Percentiles rank a stretch among this genome's conserved stretches.
phyloP scores from a whole-genome alignment of 352 stramenopile genomes.

The Globisporangium emineosum region DNA sequence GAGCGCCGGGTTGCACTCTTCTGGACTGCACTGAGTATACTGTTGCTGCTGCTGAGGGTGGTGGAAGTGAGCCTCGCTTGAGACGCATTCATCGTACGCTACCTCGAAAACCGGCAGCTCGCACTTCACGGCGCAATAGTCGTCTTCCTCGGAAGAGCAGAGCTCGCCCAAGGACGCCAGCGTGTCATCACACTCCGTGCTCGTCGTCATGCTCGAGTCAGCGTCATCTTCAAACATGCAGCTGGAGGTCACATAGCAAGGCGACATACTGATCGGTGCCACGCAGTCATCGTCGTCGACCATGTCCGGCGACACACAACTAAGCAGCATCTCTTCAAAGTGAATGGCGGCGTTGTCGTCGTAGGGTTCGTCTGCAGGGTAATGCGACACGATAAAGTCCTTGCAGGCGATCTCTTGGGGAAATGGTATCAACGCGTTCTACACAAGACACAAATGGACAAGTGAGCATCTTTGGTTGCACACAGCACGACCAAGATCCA shows the following conservation, averaged over 20 bases:
- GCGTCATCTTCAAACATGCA: constrained; percentile 8
- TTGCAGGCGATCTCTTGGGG: constrained; percentile 5
- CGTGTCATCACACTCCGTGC: constrained; percentile 6
- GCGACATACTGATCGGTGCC: background rate
- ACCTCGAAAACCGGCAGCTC: constrained; percentile 9
- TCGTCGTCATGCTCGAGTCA: constrained; percentile 6
- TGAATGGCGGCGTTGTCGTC: constrained; percentile 7
- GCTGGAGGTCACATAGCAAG: background rate
- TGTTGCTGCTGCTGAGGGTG: background rate
- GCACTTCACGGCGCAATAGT: constrained; percentile 1
- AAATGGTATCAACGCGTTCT: constrained; percentile 5
- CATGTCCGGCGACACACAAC: constrained; percentile 2
- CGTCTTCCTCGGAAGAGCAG: constrained; percentile 2
- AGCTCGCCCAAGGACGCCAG: constrained; percentile 11
- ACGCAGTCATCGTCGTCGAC: background rate
- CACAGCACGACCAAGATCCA: background rate
- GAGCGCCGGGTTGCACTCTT: background rate
- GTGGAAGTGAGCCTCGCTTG: background rate
- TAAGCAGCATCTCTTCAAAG: constrained; percentile 9
- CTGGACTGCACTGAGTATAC: background rate
- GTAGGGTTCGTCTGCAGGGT: background rate
- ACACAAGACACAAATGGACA: background rate
- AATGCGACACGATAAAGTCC: constrained; percentile 1
- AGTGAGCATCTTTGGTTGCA: background rate
- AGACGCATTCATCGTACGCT: background rate